phyloP scores from a whole-genome alignment of 108 stramenopile species.

The Nitzschia sp. region DNA sequence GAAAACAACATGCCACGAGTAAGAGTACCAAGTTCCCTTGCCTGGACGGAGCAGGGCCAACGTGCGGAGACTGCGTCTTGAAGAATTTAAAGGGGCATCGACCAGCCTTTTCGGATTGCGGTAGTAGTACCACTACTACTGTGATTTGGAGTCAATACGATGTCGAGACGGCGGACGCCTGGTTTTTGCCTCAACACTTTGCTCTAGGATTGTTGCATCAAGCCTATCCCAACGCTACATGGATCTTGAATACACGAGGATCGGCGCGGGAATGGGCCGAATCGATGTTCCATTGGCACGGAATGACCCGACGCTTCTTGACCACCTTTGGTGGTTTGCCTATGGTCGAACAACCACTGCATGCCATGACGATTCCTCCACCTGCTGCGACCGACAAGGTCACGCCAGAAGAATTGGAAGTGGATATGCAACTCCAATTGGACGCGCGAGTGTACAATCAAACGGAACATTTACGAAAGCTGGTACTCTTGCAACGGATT shows the following conservation, averaged over 20 bases:
- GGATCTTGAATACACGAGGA: slow-evolving; percentile 28
- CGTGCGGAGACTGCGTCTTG: slow-evolving; percentile 36
- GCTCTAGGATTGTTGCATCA: slow-evolving; percentile 35
- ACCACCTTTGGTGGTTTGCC: slow-evolving; percentile 13
- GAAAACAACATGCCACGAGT: neutral
- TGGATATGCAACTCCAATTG: slow-evolving; percentile 12
- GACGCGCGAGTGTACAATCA: slow-evolving; percentile 7
- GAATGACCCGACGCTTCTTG: slow-evolving; percentile 26
- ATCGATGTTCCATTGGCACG: slow-evolving; percentile 37
- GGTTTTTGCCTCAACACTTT: slow-evolving; percentile 48
- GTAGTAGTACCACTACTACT: neutral
- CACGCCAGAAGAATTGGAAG: neutral
- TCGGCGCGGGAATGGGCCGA: slow-evolving; percentile 28
- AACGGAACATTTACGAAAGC: slow-evolving; percentile 9
- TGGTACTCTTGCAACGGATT: slow-evolving; percentile 18
- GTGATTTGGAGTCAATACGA: slow-evolving; percentile 31
- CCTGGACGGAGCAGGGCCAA: neutral
- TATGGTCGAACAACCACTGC: neutral
- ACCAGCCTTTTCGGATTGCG: slow-evolving; percentile 16
- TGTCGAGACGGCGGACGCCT: slow-evolving; percentile 21
- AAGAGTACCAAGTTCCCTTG: slow-evolving; percentile 25
- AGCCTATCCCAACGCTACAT: slow-evolving; percentile 34
- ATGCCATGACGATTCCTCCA: neutral
- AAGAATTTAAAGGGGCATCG: slow-evolving; percentile 17
- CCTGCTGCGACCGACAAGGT: neutral